Conservation (phyloP, 2,329 filamentous ascomycete species). For the Meredithiella fracta region DNA sequence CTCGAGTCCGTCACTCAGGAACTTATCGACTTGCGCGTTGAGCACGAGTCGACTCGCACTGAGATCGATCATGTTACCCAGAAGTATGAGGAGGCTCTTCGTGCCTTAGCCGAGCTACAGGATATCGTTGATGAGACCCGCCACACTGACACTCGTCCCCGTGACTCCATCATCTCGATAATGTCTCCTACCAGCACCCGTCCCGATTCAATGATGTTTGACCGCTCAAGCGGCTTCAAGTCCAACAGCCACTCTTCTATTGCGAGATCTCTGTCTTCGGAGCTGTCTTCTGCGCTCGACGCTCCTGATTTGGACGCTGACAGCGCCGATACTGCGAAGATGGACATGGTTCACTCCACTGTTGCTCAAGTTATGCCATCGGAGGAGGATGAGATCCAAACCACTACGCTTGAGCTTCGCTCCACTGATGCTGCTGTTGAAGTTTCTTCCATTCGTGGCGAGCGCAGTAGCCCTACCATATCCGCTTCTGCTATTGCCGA, state of each 20-base stretch:
- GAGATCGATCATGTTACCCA: constrained; percentile 68
- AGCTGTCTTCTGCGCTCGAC: constrained; percentile 75
- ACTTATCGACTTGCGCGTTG: constrained; percentile 72
- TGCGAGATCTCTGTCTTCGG: constrained; percentile 82
- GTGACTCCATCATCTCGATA: constrained; percentile 40
- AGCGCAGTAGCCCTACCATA: background rate
- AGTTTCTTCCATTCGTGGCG: background rate
- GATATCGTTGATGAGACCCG: constrained; percentile 68
- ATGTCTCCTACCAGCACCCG: constrained; percentile 35
- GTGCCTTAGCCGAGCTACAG: constrained; percentile 67
- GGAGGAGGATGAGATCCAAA: background rate
- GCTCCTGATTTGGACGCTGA: constrained; percentile 45
- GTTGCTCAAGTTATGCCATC: constrained; percentile 11
- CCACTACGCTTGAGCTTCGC: background rate
- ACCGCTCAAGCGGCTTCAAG: constrained; percentile 56
- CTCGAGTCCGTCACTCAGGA: constrained; percentile 83
- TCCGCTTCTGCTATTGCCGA: background rate
- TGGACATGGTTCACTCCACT: constrained; percentile 16
- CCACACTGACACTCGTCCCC: constrained; percentile 36
- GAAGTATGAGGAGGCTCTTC: constrained; percentile 83
- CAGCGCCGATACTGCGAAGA: constrained; percentile 29
- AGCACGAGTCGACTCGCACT: constrained; percentile 69
- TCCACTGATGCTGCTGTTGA: constrained; percentile 7
- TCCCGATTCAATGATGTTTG: constrained; percentile 72
- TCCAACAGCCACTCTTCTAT: constrained; percentile 49